Conservation (phyloP, 1,284 basidiomycete genomes). For the Tremellales sp. region DNA sequence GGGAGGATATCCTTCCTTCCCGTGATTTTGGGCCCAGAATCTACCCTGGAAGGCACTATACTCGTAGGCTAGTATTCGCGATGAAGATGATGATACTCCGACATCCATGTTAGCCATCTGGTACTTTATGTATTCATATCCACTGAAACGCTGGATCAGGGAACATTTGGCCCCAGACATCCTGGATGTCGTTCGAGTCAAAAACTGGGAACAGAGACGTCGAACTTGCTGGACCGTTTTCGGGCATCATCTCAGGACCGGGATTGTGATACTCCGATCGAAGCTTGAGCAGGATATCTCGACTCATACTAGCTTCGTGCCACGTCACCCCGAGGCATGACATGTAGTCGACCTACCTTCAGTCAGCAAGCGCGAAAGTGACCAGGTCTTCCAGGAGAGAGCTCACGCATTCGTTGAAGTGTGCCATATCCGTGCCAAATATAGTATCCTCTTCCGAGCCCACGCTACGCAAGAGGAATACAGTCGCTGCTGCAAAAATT, state of each 20-base stretch:
- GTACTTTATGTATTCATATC: no score
- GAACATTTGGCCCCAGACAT: slow-evolving; percentile 9
- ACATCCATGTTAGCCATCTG: no score
- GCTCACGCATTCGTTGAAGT: slow-evolving; percentile 15
- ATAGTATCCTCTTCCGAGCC: neutral
- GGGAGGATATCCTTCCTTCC: no score
- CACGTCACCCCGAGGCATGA: slow-evolving; percentile 7
- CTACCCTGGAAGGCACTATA: no score
- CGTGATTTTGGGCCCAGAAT: no score
- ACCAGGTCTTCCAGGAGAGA: neutral
- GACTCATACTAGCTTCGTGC: slow-evolving; percentile 12
- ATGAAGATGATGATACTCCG: no score
- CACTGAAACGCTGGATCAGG: slow-evolving; percentile 4
- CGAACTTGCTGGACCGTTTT: neutral
- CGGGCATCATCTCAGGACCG: neutral
- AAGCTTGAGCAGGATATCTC: slow-evolving; percentile 12
- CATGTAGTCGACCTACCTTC: slow-evolving; percentile 12
- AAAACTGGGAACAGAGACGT: neutral
- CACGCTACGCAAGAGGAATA: slow-evolving; percentile 14
- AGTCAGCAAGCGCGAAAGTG: neutral
- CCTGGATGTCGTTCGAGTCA: slow-evolving; percentile 2
- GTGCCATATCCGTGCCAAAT: neutral
- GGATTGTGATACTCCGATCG: slow-evolving; percentile 9
- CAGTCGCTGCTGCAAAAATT: slow-evolving; percentile 16
- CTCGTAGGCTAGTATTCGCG: no score